Evolutionary conservation across 2,329 filamentous ascomycete species (phyloP).

Genomic region (Xylariaceae sp.): DNA sequence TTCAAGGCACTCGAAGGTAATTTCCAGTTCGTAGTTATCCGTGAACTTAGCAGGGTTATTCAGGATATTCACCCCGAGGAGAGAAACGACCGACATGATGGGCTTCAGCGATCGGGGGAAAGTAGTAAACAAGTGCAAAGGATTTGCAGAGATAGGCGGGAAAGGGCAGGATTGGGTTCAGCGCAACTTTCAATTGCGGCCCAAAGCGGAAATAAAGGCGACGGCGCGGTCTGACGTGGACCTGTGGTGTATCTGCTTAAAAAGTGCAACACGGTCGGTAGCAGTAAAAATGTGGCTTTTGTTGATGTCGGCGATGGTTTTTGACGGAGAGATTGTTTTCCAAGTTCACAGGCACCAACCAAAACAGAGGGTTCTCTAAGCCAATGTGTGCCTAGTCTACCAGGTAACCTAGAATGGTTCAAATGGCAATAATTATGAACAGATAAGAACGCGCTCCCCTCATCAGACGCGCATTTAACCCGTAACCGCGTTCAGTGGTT

Average conservation of each 20-base stretch:
- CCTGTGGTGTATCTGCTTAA: no score
- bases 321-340: no score
- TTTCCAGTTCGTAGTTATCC: constrained; percentile 93
- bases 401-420: constrained; percentile 1
- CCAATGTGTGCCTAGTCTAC: constrained; percentile 3
- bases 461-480: constrained; percentile 4
- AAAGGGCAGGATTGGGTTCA: no score
- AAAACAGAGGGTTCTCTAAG: neutral
- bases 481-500: constrained; percentile 29
- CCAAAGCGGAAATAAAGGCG: no score
- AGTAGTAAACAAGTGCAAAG: constrained; percentile 1
- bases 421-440: constrained; percentile 5
- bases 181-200: no score
- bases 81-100: constrained; percentile 88
- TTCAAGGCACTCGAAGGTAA: constrained; percentile 97
- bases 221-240: no score
- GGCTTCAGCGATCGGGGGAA: constrained; percentile 6
- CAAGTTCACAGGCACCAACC: no score
- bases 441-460: constrained; percentile 12
- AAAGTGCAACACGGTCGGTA: no score
- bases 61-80: constrained; percentile 89
- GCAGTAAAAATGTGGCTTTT: no score
- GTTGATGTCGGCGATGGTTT: no score
- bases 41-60: constrained; percentile 97
- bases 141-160: no score